These are phyloP conservation scores for Acorus calamus DNA, from an alignment of 106 monocot species.

Conservation along the genomic window DNA sequence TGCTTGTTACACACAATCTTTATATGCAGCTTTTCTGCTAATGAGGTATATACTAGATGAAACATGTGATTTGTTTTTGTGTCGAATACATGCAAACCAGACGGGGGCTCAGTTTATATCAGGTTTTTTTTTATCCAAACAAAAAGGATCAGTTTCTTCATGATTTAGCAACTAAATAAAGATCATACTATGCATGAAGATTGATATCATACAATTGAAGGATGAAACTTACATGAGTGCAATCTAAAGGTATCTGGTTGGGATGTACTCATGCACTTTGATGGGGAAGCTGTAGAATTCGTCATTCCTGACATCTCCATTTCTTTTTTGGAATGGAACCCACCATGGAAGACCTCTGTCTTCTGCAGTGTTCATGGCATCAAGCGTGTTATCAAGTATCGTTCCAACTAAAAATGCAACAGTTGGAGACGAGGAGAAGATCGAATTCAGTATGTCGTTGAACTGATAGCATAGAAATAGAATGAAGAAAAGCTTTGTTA, in stretches of 20 bases:
- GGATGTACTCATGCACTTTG: constrained; percentile 37
- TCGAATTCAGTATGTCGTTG: constrained; percentile 73
- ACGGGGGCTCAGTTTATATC: too few species aligned
- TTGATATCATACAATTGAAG: too few species aligned
- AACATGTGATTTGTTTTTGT: too few species aligned
- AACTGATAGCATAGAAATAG: constrained; percentile 35
- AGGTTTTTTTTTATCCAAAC: too few species aligned
- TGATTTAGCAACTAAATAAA: too few species aligned
- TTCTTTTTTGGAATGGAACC: constrained; percentile 40
- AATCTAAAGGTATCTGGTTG: constrained; percentile 30
- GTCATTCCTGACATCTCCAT: constrained; percentile 50
- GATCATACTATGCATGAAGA: too few species aligned
- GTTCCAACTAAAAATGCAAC: constrained; percentile 62
- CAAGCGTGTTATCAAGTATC: constrained; percentile 68
- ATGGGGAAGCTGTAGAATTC: constrained; percentile 73
- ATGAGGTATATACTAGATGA: too few species aligned
- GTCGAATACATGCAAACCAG: too few species aligned
- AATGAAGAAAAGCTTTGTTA: background rate
- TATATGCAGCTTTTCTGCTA: too few species aligned
- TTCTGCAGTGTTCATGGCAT: constrained; percentile 14
- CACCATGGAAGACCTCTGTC: constrained; percentile 83
- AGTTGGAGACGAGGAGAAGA: constrained; percentile 65
- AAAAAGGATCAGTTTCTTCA: too few species aligned
- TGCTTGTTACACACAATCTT: too few species aligned
- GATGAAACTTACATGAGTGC: background rate